phyloP scores from a whole-genome alignment of 2,329 filamentous ascomycete genomes.

The Ceratocystis lukuohia region DNA sequence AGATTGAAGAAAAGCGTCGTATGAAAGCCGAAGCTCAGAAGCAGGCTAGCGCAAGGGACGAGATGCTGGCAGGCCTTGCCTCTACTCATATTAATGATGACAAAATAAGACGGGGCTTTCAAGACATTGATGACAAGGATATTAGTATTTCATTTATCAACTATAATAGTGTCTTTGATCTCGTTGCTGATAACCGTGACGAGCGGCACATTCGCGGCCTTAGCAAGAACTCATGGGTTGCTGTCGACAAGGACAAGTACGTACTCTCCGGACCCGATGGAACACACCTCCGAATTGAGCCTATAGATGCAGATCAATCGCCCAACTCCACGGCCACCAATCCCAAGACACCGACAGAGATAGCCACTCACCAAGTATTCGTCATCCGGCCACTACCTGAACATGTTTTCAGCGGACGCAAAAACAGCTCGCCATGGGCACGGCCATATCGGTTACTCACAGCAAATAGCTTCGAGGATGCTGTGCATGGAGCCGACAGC shows the following conservation, averaged over 20 bases:
- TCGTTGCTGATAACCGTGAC: conserved; percentile 67
- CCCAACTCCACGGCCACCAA: conserved; percentile 25
- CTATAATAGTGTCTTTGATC: conserved; percentile 82
- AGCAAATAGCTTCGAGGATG: conserved; percentile 54
- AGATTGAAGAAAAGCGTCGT: conserved; percentile 39
- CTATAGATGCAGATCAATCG: conserved; percentile 29
- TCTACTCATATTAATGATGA: no score
- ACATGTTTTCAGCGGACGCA: background rate
- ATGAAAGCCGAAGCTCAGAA: conserved; percentile 30
- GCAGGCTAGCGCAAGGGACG: conserved; percentile 25
- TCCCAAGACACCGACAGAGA: background rate
- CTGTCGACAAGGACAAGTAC: conserved; percentile 55
- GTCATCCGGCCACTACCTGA: background rate
- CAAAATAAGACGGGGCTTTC: no score
- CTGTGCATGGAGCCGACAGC: conserved; percentile 74
- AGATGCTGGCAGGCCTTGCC: background rate
- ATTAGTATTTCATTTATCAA: conserved; percentile 62
- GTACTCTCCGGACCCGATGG: conserved; percentile 54
- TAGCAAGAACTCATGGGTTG: conserved; percentile 72
- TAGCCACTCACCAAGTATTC: background rate
- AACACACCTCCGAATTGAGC: conserved; percentile 44
- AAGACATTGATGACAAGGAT: background rate
- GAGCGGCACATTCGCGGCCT: conserved; percentile 67
- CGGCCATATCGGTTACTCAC: conserved; percentile 55
- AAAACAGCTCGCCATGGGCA: conserved; percentile 26